phyloP scores from a whole-genome alignment of 306 rosid species.

The Rosa persica region DNA sequence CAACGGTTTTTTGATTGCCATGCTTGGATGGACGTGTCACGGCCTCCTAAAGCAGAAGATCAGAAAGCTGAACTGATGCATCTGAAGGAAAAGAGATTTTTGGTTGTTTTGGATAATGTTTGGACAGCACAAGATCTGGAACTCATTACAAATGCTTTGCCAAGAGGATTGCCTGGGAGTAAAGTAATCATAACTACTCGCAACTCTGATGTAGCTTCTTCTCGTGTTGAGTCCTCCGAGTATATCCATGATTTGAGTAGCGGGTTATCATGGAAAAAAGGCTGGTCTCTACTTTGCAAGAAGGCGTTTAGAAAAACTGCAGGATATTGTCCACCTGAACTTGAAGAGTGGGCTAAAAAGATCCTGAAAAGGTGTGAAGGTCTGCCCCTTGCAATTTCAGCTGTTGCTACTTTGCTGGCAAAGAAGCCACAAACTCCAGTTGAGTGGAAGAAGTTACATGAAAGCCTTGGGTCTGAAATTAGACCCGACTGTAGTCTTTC shows the following conservation, averaged over 20 bases:
- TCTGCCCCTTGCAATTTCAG: background rate
- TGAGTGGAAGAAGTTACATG: background rate
- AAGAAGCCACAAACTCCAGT: background rate
- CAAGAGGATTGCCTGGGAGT: constrained; percentile 14
- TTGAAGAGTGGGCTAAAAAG: background rate
- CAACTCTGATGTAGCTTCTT: background rate
- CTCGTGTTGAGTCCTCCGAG: background rate
- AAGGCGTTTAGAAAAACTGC: background rate
- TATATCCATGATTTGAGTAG: constrained; percentile 13
- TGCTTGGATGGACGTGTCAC: background rate
- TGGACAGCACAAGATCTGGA: background rate
- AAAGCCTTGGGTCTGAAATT: background rate
- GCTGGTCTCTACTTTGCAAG: background rate
- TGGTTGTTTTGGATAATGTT: background rate
- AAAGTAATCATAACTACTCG: constrained; percentile 7
- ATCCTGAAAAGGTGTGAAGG: background rate
- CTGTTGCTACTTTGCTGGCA: background rate
- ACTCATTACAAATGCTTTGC: background rate
- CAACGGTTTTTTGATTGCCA: background rate
- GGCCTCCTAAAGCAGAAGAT: background rate
- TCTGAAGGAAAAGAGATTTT: background rate
- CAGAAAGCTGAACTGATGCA: background rate
- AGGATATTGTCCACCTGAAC: constrained; percentile 1
- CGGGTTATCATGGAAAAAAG: background rate
- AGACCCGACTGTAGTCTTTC: background rate